Percentiles rank a stretch among this genome's conserved stretches.
Evolutionary conservation across 371 early-diverging fungal genomes (phyloP).

Genomic region (Mortierella sp.): DNA sequence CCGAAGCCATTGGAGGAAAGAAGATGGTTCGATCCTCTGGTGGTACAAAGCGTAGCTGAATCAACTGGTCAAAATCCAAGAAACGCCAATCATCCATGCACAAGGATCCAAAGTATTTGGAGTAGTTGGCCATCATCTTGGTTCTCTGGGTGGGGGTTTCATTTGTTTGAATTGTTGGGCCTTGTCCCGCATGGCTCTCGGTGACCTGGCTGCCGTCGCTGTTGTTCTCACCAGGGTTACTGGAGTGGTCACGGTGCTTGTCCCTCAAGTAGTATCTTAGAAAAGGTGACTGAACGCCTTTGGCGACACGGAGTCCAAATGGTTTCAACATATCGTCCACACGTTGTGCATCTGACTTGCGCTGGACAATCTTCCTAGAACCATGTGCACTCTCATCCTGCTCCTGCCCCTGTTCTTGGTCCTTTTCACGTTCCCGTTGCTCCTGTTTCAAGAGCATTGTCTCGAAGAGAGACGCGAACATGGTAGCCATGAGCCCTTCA

Average conservation of each 20-base stretch:
- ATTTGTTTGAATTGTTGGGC: too few species aligned
- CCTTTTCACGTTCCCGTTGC: too few species aligned
- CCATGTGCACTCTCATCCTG: background rate
- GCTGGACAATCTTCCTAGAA: background rate
- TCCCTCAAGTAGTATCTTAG: background rate
- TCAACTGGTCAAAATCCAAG: background rate
- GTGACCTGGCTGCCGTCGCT: background rate
- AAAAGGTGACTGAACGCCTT: too few species aligned
- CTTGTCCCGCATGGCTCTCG: background rate
- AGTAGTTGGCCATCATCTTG: background rate
- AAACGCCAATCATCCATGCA: background rate
- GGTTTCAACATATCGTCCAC: background rate
- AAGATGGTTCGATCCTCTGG: too few species aligned
- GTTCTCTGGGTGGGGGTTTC: background rate
- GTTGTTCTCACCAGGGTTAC: background rate
- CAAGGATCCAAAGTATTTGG: background rate
- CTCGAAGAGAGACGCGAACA: slow-evolving; percentile 3
- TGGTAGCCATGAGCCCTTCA: too few species aligned
- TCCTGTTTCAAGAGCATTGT: background rate
- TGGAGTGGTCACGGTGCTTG: background rate
- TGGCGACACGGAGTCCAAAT: background rate
- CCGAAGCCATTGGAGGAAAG: too few species aligned
- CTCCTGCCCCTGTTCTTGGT: background rate
- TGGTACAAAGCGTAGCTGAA: background rate
- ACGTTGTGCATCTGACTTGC: background rate